Conservation (phyloP, 768 basidiomycete genomes). For the Epithele typhae region DNA sequence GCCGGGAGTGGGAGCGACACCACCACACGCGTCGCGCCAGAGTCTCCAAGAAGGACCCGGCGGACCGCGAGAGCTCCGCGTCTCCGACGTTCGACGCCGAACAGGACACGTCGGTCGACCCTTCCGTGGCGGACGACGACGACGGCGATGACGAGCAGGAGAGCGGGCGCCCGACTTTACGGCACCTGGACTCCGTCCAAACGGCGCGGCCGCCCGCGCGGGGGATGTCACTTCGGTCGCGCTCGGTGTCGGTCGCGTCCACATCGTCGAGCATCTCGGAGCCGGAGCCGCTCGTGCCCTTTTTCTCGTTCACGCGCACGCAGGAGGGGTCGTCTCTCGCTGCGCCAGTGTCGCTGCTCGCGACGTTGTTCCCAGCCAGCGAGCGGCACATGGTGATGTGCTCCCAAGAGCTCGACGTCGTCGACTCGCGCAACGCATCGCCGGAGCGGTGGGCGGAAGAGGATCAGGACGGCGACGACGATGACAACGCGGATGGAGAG, state of each 20-base stretch:
- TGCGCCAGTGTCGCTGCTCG: constrained; percentile 62
- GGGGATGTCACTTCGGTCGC: neutral
- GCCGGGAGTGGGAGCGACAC: constrained; percentile 21
- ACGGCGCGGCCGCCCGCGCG: neutral
- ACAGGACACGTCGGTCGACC: constrained; percentile 1
- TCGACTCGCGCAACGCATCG: constrained; percentile 34
- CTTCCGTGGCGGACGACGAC: constrained; percentile 1
- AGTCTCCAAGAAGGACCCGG: constrained; percentile 17
- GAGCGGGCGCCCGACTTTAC: constrained; percentile 1
- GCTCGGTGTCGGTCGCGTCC: constrained; percentile 13
- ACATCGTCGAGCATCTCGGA: constrained; percentile 7
- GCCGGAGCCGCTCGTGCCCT: constrained; percentile 42
- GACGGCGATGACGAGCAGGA: neutral
- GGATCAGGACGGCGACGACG: constrained; percentile 33
- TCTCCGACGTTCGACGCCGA: constrained; percentile 14
- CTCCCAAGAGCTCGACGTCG: constrained; percentile 61
- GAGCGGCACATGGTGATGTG: constrained; percentile 75
- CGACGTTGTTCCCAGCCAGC: constrained; percentile 63
- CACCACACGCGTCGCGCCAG: constrained; percentile 20
- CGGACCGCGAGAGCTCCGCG: constrained; percentile 7
- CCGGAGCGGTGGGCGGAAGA: constrained; percentile 16
- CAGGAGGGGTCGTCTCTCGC: constrained; percentile 74
- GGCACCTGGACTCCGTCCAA: constrained; percentile 6
- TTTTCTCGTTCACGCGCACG: constrained; percentile 78
- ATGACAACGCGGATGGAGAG: constrained; percentile 23